Evolutionary conservation across 2,329 filamentous ascomycete genomes (phyloP).

Genomic region (Lasiodiplodia theobromae): DNA sequence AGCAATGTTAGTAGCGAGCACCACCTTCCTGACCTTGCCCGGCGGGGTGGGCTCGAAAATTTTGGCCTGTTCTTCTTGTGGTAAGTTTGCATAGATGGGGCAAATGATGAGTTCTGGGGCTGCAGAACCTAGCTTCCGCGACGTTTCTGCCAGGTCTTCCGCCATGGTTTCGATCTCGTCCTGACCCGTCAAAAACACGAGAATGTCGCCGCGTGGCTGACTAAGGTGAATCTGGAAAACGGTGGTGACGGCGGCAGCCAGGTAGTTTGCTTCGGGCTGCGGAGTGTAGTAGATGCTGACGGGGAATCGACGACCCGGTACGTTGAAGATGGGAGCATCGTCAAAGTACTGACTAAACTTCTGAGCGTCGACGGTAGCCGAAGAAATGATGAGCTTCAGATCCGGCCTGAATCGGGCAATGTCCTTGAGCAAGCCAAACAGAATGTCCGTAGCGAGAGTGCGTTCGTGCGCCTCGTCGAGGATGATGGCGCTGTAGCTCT

Average conservation of each 20-base stretch:
- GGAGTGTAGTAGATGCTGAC: conserved; percentile 92
- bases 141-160: conserved; percentile 82
- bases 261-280: conserved; percentile 91
- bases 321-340: conserved; percentile 91
- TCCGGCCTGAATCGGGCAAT: conserved; percentile 83
- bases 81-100: conserved; percentile 93
- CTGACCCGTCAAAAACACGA: conserved; percentile 94
- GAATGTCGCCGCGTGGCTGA: conserved; percentile 81
- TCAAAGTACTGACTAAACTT: conserved; percentile 94
- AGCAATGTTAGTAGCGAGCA: conserved; percentile 95
- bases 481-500: conserved; percentile 86
- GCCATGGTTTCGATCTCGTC: conserved; percentile 94
- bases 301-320: conserved; percentile 86
- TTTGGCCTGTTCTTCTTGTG: conserved; percentile 86
- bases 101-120: conserved; percentile 88
- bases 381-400: conserved; percentile 88
- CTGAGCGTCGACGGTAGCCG: conserved; percentile 91
- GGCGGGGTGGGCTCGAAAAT: conserved; percentile 94
- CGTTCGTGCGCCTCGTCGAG: conserved; percentile 98
- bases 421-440: conserved; percentile 88
- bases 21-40: conserved; percentile 79
- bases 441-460: conserved; percentile 87
- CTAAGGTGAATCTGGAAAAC: conserved; percentile 94
- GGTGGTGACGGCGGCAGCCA: conserved; percentile 89
- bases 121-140: conserved; percentile 82